phyloP scores from a whole-genome alignment of 305 asterid species.

The Fraxinus paxiana region DNA sequence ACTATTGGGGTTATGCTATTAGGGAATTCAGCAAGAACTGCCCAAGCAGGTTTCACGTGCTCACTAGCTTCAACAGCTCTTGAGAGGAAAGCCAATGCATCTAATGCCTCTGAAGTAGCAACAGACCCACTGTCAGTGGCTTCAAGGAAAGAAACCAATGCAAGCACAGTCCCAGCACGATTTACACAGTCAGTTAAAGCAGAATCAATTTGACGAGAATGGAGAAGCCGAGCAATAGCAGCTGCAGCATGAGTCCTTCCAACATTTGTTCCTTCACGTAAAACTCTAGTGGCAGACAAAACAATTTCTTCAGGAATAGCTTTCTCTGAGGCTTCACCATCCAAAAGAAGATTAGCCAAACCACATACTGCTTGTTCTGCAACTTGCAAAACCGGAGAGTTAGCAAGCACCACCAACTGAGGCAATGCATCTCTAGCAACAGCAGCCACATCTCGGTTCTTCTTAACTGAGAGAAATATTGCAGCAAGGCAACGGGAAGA shows the following conservation, averaged over 20 bases:
- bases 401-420: constrained; percentile 66
- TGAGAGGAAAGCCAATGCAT: constrained; percentile 81
- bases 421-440: constrained; percentile 73
- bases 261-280: constrained; percentile 67
- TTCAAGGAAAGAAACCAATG: constrained; percentile 83
- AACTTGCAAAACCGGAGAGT: constrained; percentile 63
- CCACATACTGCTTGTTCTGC: constrained; percentile 98
- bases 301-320: constrained; percentile 71
- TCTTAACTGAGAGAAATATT: constrained; percentile 80
- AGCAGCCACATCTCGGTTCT: constrained; percentile 78
- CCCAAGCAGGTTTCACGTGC: constrained; percentile 77
- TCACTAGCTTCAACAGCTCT: constrained; percentile 58
- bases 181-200: constrained; percentile 67
- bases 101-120: constrained; percentile 76
- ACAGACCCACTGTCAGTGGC: constrained; percentile 57
- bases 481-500: constrained; percentile 84
- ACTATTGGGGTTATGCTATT: constrained; percentile 76
- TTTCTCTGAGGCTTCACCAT: constrained; percentile 71
- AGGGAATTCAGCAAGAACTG: constrained; percentile 84
- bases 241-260: constrained; percentile 91
- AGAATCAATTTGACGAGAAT: constrained; percentile 62
- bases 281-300: constrained; percentile 77
- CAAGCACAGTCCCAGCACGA: constrained; percentile 85
- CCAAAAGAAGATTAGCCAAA: constrained; percentile 87
- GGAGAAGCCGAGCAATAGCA: constrained; percentile 85